Evolutionary conservation across 2,329 filamentous ascomycete species (phyloP).

Genomic region (Microcyclosporella mali): DNA sequence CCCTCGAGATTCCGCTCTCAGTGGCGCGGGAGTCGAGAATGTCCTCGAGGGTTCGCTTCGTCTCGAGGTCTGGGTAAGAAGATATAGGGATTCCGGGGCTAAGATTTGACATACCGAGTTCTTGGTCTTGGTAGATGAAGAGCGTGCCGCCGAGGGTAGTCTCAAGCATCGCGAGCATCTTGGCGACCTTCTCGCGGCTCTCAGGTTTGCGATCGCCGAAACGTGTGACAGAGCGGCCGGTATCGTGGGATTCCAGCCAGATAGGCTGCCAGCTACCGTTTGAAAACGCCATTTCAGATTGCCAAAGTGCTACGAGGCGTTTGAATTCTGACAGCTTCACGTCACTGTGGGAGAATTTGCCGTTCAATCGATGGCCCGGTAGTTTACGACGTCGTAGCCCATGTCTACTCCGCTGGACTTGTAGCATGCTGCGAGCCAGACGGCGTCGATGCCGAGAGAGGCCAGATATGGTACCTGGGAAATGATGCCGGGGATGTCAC

Average conservation of each 20-base stretch:
- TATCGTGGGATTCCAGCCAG: conserved; percentile 61
- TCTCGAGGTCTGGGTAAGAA: conserved; percentile 61
- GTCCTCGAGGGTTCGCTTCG: conserved; percentile 15
- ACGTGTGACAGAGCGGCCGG: conserved; percentile 52
- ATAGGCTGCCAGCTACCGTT: conserved; percentile 58
- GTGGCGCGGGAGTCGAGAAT: background rate
- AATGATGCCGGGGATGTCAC: conserved; percentile 58
- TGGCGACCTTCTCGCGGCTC: conserved; percentile 46
- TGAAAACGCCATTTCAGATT: conserved; percentile 51
- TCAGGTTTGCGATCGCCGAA: conserved; percentile 42
- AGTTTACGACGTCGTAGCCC: conserved; percentile 47
- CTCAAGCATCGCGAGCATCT: conserved; percentile 54
- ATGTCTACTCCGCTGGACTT: conserved; percentile 46
- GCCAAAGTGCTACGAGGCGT: conserved; percentile 51
- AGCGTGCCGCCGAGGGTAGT: conserved; percentile 54
- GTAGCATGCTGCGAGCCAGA: conserved; percentile 60
- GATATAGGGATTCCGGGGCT: conserved; percentile 51
- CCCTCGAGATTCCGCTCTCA: background rate
- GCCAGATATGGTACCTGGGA: conserved; percentile 59
- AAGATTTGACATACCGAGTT: conserved; percentile 59
- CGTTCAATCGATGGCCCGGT: conserved; percentile 41
- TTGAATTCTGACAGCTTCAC: conserved; percentile 43
- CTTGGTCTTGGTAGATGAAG: conserved; percentile 62
- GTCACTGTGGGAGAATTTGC: conserved; percentile 46
- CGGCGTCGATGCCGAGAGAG: conserved; percentile 54